Conservation (phyloP, 495 filamentous ascomycete genomes). For the Penicillium flavigenum region DNA sequence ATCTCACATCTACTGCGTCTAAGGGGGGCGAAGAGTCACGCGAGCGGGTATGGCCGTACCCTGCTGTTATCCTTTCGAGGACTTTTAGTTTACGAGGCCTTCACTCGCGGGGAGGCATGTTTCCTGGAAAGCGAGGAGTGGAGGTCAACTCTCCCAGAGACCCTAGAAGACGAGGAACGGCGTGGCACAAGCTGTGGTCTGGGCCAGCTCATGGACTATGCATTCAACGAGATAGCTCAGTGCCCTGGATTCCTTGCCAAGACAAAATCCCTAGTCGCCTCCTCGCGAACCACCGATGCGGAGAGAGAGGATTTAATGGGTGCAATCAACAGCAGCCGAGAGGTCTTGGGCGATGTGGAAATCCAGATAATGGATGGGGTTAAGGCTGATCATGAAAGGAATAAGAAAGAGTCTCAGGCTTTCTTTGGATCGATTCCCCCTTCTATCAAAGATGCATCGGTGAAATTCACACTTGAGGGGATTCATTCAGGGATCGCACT, state of each 20-base stretch:
- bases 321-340: not conserved
- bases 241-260: conserved; percentile 28
- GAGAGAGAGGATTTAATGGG: not conserved
- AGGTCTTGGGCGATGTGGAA: not conserved
- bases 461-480: conserved; percentile 4
- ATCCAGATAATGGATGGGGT: conserved; percentile 1
- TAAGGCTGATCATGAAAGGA: not conserved
- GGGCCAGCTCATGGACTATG: conserved; percentile 23
- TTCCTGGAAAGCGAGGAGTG: conserved; percentile 34
- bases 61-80: conserved; percentile 34
- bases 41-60: conserved; percentile 28
- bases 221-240: conserved; percentile 28
- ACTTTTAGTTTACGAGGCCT: conserved; percentile 33
- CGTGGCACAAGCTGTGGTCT: conserved; percentile 18
- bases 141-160: conserved; percentile 25
- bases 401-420: not conserved
- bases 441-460: not conserved
- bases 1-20: conserved; percentile 29
- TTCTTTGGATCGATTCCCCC: conserved; percentile 1
- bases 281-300: not conserved
- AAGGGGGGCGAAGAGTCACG: conserved; percentile 31
- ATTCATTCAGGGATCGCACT: conserved; percentile 3
- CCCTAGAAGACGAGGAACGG: conserved; percentile 16
- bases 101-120: conserved; percentile 27
- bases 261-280: conserved; percentile 16